Percentiles rank a stretch among this genome's conserved stretches.
These are phyloP conservation scores for Penicillium sp. DNA, from an alignment of 2,329 filamentous ascomycete genomes.

Conservation along the genomic window DNA sequence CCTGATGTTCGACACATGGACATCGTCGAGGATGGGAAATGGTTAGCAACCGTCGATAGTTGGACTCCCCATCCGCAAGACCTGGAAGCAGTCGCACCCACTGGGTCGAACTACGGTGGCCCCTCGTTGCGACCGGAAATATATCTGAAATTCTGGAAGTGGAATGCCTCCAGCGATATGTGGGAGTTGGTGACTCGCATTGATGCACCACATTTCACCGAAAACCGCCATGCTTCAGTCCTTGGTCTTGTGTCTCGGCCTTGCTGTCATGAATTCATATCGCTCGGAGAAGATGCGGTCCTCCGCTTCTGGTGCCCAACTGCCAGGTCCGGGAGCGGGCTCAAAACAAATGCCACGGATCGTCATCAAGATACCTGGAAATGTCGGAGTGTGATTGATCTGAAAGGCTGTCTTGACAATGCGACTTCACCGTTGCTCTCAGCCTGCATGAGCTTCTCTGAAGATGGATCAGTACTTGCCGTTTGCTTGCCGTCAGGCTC, in stretches of 20 bases:
- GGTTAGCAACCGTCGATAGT: slow-evolving; percentile 90
- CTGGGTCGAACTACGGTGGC: slow-evolving; percentile 47
- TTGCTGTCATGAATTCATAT: slow-evolving; percentile 73
- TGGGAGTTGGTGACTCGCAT: slow-evolving; percentile 83
- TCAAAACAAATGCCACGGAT: slow-evolving; percentile 52
- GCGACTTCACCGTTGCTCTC: slow-evolving; percentile 47
- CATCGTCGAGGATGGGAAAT: slow-evolving; percentile 79
- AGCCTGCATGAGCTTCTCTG: slow-evolving; percentile 76
- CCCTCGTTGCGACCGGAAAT: slow-evolving; percentile 60
- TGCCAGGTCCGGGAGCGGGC: slow-evolving; percentile 69
- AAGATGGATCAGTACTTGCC: slow-evolving; percentile 83
- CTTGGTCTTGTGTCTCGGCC: slow-evolving; percentile 76
- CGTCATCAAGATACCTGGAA: slow-evolving; percentile 73
- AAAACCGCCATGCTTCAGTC: slow-evolving; percentile 60
- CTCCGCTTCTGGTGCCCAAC: slow-evolving; percentile 83
- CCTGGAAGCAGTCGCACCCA: slow-evolving; percentile 59
- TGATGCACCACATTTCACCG: slow-evolving; percentile 75
- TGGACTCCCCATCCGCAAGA: slow-evolving; percentile 80
- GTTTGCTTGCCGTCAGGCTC: slow-evolving; percentile 51
- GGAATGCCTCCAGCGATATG: slow-evolving; percentile 56
- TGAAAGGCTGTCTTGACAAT: slow-evolving; percentile 45
- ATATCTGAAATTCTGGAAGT: slow-evolving; percentile 89
- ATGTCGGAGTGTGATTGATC: slow-evolving; percentile 61
- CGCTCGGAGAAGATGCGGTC: slow-evolving; percentile 77
- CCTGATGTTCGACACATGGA: slow-evolving; percentile 77